A percentile compares a stretch with the other conserved stretches of the same genome.
Evolutionary conservation across 306 rosid genomes (phyloP).

Genomic region (Adenanthera pavonina): DNA sequence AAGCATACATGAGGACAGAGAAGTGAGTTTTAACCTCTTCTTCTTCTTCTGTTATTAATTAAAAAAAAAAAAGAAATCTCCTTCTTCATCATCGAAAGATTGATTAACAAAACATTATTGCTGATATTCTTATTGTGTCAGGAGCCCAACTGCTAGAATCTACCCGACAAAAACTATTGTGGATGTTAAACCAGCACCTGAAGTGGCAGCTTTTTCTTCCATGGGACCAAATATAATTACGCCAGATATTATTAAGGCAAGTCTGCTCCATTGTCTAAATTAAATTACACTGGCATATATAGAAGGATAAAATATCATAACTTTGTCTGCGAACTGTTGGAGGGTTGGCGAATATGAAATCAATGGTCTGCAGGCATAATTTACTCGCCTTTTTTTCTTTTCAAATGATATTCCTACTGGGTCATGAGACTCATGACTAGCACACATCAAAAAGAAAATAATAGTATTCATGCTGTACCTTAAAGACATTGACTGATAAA

Average conservation of each 20-base stretch:
- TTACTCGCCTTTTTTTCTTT: background rate
- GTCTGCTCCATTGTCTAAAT: conserved; percentile 23
- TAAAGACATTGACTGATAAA: background rate
- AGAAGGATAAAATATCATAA: background rate
- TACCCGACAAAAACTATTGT: conserved; percentile 50
- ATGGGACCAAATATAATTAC: conserved; percentile 69
- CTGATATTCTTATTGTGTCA: conserved; percentile 37
- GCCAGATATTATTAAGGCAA: conserved; percentile 70
- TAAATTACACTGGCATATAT: background rate
- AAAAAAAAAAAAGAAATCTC: background rate
- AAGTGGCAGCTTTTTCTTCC: conserved; percentile 70
- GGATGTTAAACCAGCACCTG: conserved; percentile 65
- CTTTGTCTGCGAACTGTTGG: background rate
- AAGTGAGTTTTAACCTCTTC: conserved; percentile 55
- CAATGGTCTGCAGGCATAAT: background rate
- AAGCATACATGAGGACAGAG: conserved; percentile 56
- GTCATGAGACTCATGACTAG: background rate
- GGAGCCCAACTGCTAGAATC: conserved; percentile 68
- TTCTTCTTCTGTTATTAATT: background rate
- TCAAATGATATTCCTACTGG: background rate
- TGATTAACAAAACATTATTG: conserved; percentile 11
- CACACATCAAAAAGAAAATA: background rate
- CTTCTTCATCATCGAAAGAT: conserved; percentile 4
- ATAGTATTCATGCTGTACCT: background rate
- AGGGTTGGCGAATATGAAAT: background rate